Percentiles rank a stretch among this genome's conserved stretches.
Conservation (phyloP, 1,284 basidiomycete genomes). For the Leccinum variabile region DNA sequence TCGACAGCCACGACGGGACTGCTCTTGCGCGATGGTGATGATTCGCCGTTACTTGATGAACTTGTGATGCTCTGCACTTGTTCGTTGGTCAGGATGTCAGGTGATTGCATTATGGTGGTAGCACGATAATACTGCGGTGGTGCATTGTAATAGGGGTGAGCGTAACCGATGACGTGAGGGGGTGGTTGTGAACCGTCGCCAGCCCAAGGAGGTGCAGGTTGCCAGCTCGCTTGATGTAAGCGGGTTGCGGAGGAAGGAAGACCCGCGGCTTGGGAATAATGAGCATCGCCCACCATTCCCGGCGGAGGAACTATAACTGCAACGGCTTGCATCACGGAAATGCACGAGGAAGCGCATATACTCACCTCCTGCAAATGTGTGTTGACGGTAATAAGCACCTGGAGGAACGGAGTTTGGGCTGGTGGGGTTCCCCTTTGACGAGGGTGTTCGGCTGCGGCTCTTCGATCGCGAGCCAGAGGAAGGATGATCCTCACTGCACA, state of each 20-base stretch:
- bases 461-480: conserved; percentile 46
- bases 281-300: conserved; percentile 34
- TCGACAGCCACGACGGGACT: conserved; percentile 31
- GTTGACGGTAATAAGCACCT: conserved; percentile 59
- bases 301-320: conserved; percentile 34
- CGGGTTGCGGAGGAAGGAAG: conserved; percentile 56
- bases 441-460: conserved; percentile 52
- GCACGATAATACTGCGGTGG: conserved; percentile 53
- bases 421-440: conserved; percentile 41
- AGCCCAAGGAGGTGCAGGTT: conserved; percentile 39
- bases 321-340: conserved; percentile 4
- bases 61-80: conserved; percentile 18
- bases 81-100: conserved; percentile 15
- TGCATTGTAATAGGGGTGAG: conserved; percentile 44
- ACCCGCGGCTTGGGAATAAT: conserved; percentile 37
- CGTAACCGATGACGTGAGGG: conserved; percentile 39
- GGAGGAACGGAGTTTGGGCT: conserved; percentile 31
- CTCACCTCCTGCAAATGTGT: conserved; percentile 45
- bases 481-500: conserved; percentile 38
- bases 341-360: conserved; percentile 3
- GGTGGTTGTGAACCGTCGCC: conserved; percentile 29
- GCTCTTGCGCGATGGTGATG: conserved; percentile 31
- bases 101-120: conserved; percentile 30
- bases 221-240: conserved; percentile 45
- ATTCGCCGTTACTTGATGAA: conserved; percentile 27